A percentile compares a stretch with the other conserved stretches of the same genome.
Conservation (phyloP, 257 asterid genomes). For the Cruciata laevipes region DNA sequence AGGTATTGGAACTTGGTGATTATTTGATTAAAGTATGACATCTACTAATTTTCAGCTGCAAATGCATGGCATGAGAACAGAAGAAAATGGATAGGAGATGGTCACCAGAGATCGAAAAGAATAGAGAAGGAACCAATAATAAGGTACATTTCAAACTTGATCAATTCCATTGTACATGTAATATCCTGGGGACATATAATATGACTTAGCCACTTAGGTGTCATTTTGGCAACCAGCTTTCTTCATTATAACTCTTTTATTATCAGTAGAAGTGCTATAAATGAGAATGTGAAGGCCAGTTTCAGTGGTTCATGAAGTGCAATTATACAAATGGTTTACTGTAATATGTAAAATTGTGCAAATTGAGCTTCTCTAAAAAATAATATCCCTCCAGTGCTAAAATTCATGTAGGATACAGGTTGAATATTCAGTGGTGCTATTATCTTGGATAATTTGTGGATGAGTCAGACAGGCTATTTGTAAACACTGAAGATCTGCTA, state of each 20-base stretch:
- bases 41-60: constrained; percentile 43
- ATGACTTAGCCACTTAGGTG: background rate
- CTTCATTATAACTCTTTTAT: background rate
- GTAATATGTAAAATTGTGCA: background rate
- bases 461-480: background rate
- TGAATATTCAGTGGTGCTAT: background rate
- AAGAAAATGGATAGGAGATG: constrained; percentile 69
- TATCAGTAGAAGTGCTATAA: background rate
- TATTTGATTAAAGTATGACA: background rate
- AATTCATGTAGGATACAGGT: background rate
- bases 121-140: constrained; percentile 66
- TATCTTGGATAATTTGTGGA: background rate
- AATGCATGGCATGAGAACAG: constrained; percentile 79
- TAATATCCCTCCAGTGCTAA: background rate
- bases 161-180: background rate
- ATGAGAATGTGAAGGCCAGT: background rate
- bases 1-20: background rate
- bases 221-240: background rate
- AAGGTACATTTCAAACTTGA: constrained; percentile 37
- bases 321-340: background rate
- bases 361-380: background rate
- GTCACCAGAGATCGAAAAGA: constrained; percentile 38
- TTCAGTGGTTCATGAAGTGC: background rate
- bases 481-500: background rate
- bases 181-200: background rate